Conservation (phyloP, 805 yeast genomes). For the Lachancea kluyveri region DNA sequence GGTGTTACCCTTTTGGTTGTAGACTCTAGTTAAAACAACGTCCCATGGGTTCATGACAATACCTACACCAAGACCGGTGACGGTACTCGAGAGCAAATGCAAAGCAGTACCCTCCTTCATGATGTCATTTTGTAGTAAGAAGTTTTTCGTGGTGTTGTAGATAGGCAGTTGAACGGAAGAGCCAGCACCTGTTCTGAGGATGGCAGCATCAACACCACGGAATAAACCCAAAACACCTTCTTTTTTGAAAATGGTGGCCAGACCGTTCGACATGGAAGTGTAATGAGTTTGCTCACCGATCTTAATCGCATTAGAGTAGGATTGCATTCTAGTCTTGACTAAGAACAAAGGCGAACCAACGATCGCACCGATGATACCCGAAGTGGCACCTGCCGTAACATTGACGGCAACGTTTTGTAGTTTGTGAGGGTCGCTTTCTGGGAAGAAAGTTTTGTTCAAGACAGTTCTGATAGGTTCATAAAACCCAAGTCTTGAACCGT, state of each 20-base stretch:
- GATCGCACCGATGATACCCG: slow-evolving; percentile 87
- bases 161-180: slow-evolving; percentile 93
- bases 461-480: slow-evolving; percentile 79
- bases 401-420: slow-evolving; percentile 53
- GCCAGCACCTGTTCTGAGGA: slow-evolving; percentile 90
- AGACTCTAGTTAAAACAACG: slow-evolving; percentile 88
- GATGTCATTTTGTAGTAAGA: slow-evolving; percentile 46
- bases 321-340: slow-evolving; percentile 94
- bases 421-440: slow-evolving; percentile 42
- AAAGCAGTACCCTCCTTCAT: slow-evolving; percentile 58
- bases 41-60: slow-evolving; percentile 98
- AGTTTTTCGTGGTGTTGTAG: slow-evolving; percentile 69
- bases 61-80: slow-evolving; percentile 88
- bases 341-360: slow-evolving; percentile 88
- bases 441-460: slow-evolving; percentile 49
- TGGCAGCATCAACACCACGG: slow-evolving; percentile 92
- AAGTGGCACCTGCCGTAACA: slow-evolving; percentile 69
- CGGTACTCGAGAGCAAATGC: slow-evolving; percentile 67
- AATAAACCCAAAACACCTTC: slow-evolving; percentile 84
- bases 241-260: slow-evolving; percentile 48
- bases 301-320: slow-evolving; percentile 59
- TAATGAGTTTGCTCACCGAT: slow-evolving; percentile 94
- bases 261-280: slow-evolving; percentile 60
- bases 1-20: slow-evolving; percentile 85
- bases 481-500: slow-evolving; percentile 91